phyloP scores from a whole-genome alignment of 2,329 filamentous ascomycete species.

The Cladophialophora carrionii region DNA sequence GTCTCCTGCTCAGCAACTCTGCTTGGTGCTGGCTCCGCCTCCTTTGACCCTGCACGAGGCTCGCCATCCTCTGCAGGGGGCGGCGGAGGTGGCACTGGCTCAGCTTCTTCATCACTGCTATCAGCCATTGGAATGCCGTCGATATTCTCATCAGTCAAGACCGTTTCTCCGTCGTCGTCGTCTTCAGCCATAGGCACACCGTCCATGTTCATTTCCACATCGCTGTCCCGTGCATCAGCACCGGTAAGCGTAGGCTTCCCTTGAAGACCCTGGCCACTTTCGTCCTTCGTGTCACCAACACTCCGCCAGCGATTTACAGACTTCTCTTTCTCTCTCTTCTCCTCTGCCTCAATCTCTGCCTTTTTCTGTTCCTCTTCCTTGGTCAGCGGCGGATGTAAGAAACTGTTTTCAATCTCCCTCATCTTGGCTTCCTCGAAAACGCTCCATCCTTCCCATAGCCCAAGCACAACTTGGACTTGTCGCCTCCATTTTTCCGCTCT shows the following conservation, averaged over 20 bases:
- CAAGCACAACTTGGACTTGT: slow-evolving; percentile 69
- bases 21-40: neutral
- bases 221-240: slow-evolving; percentile 35
- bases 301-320: slow-evolving; percentile 30
- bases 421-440: slow-evolving; percentile 75
- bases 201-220: slow-evolving; percentile 44
- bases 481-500: slow-evolving; percentile 84
- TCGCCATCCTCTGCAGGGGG: neutral
- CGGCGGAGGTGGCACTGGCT: slow-evolving; percentile 44
- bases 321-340: slow-evolving; percentile 44
- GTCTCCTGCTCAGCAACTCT: neutral
- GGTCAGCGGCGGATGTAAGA: slow-evolving; percentile 67
- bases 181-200: slow-evolving; percentile 42
- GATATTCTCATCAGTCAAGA: slow-evolving; percentile 54
- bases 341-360: slow-evolving; percentile 46
- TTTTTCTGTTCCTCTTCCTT: slow-evolving; percentile 52
- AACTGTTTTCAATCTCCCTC: slow-evolving; percentile 69
- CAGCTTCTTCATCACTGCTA: slow-evolving; percentile 57
- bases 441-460: slow-evolving; percentile 68
- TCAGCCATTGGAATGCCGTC: slow-evolving; percentile 52
- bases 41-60: neutral
- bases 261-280: neutral
- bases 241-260: slow-evolving; percentile 9
- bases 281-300: slow-evolving; percentile 19
- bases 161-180: slow-evolving; percentile 42